Percentiles rank a stretch among this genome's conserved stretches.
Conservation (phyloP, 108 stramenopile species). For the Discostella pseudostelligera region DNA sequence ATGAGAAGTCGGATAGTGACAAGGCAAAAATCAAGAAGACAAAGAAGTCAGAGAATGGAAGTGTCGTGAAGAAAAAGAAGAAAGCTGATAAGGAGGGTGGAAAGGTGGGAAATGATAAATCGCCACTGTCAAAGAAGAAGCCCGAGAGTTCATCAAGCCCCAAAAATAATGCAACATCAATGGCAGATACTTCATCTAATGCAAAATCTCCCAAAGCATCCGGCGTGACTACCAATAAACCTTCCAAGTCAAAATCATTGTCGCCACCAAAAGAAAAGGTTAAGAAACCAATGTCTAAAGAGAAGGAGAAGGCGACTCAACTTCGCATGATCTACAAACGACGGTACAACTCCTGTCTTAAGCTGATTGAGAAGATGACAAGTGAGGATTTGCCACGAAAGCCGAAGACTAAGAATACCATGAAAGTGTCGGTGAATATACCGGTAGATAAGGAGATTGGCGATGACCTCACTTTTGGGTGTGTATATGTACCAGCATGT, state of each 20-base stretch:
- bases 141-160: conserved; percentile 2
- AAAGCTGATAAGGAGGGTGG: not conserved
- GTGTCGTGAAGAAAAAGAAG: not conserved
- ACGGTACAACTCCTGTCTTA: conserved; percentile 44
- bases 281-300: conserved; percentile 28
- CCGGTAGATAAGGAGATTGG: conserved; percentile 69
- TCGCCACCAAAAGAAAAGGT: conserved; percentile 20
- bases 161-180: not conserved
- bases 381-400: conserved; percentile 68
- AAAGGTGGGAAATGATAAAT: conserved; percentile 1
- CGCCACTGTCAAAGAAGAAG: conserved; percentile 6
- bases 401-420: conserved; percentile 36
- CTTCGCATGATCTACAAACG: conserved; percentile 26
- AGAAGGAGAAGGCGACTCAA: conserved; percentile 19
- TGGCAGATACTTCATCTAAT: conserved; percentile 1
- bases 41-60: not conserved
- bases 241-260: conserved; percentile 9
- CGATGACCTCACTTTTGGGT: conserved; percentile 71
- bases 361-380: conserved; percentile 59
- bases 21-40: conserved; percentile 28
- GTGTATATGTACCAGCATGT: conserved; percentile 3
- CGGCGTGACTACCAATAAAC: not conserved
- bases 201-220: not conserved
- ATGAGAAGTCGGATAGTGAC: not conserved
- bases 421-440: conserved; percentile 60